A percentile compares a stretch with the other conserved stretches of the same genome.
Conservation (phyloP, 345 rosid genomes). For the Adansonia digitata region DNA sequence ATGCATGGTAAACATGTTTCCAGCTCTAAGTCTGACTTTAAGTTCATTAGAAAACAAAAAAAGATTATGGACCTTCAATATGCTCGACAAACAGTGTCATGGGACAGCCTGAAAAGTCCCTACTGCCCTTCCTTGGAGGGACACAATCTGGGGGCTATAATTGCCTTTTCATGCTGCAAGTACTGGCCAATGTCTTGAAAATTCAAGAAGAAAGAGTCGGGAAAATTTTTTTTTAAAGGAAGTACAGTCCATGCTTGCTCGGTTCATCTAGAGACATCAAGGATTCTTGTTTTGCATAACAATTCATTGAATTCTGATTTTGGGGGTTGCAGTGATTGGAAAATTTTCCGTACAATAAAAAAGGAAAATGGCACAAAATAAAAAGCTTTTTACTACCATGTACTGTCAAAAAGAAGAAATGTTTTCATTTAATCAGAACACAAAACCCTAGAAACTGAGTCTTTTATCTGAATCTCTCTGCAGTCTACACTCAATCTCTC, state of each 20-base stretch:
- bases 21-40: constrained; percentile 31
- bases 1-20: too few relatives aligned
- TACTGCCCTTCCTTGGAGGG: background rate
- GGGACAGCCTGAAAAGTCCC: background rate
- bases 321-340: too few relatives aligned
- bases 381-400: constrained; percentile 25
- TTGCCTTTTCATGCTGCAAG: too few relatives aligned
- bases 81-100: background rate
- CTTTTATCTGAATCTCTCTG: constrained; percentile 8
- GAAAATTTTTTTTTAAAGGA: too few relatives aligned
- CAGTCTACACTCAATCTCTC: too few relatives aligned
- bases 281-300: constrained; percentile 1
- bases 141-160: background rate
- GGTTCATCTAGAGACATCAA: background rate
- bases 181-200: too few relatives aligned
- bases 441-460: constrained; percentile 30
- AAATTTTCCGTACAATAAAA: too few relatives aligned
- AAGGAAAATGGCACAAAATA: constrained; percentile 16
- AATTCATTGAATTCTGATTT: too few relatives aligned
- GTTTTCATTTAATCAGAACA: constrained; percentile 27
- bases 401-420: constrained; percentile 30
- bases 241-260: background rate
- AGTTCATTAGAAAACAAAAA: constrained; percentile 3
- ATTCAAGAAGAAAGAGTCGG: background rate
- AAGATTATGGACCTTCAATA: constrained; percentile 1